These are phyloP conservation scores for Zygotorulaspora mrakii DNA, from an alignment of 1,139 yeast genomes.

Conservation along the genomic window DNA sequence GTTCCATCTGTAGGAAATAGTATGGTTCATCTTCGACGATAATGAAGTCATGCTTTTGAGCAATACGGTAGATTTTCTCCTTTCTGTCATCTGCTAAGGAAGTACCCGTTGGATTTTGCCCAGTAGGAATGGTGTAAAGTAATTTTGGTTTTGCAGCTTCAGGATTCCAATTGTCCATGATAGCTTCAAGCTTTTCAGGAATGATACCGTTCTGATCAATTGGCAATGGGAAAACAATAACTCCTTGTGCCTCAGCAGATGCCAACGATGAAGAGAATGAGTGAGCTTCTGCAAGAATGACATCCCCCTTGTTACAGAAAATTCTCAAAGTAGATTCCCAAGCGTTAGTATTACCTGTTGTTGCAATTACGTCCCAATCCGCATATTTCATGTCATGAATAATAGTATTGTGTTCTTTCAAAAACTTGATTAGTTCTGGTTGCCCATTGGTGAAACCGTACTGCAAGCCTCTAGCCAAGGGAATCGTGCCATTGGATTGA, in stretches of 20 bases:
- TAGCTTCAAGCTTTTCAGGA: constrained; percentile 63
- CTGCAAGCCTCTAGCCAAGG: constrained; percentile 81
- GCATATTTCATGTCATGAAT: constrained; percentile 60
- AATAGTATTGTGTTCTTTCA: constrained; percentile 71
- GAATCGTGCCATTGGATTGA: constrained; percentile 54
- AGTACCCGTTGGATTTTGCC: constrained; percentile 95
- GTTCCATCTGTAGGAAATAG: constrained; percentile 85
- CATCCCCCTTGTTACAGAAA: constrained; percentile 73
- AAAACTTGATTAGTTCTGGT: constrained; percentile 59
- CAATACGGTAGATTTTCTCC: constrained; percentile 62
- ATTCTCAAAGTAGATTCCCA: constrained; percentile 86
- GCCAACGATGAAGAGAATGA: constrained; percentile 82
- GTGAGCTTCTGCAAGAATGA: constrained; percentile 76
- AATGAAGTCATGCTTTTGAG: constrained; percentile 76
- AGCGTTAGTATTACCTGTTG: constrained; percentile 82
- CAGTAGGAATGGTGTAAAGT: constrained; percentile 83
- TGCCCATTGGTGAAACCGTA: constrained; percentile 86
- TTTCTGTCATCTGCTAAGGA: constrained; percentile 71
- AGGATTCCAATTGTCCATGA: constrained; percentile 68
- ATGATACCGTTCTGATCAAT: constrained; percentile 79
- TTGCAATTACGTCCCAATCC: constrained; percentile 62
- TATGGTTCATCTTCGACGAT: constrained; percentile 94
- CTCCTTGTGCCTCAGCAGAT: constrained; percentile 71
- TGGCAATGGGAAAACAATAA: constrained; percentile 64
- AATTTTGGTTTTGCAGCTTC: constrained; percentile 68